A percentile compares a stretch with the other conserved stretches of the same genome.
Evolutionary conservation across 306 rosid species (phyloP).

Genomic region (Malus domestica): DNA sequence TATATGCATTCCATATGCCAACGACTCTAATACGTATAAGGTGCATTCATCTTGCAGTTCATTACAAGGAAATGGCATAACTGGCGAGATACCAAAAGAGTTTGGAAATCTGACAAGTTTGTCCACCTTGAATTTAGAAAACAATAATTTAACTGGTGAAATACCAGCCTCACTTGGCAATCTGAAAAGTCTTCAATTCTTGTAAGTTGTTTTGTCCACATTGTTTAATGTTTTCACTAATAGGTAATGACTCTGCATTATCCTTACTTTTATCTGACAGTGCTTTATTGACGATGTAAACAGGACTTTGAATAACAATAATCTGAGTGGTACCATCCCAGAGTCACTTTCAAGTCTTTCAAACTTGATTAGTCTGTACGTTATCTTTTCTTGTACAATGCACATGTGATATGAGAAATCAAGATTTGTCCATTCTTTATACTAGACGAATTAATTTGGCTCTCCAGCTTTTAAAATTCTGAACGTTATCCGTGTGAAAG

Average conservation of each 20-base stretch:
- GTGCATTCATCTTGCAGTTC: conserved; percentile 44
- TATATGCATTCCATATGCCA: not conserved
- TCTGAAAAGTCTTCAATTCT: conserved; percentile 64
- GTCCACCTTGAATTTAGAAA: conserved; percentile 66
- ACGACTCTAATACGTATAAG: conserved; percentile 4
- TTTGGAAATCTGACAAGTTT: conserved; percentile 66
- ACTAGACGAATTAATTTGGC: not conserved
- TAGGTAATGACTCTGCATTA: conserved; percentile 6
- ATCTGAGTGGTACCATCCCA: conserved; percentile 70
- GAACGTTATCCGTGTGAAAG: conserved; percentile 4
- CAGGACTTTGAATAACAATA: conserved; percentile 84
- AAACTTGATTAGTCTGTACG: conserved; percentile 67
- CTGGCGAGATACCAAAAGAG: conserved; percentile 71
- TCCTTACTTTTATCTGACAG: conserved; percentile 17
- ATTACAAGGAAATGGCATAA: conserved; percentile 77
- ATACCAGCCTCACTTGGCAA: conserved; percentile 82
- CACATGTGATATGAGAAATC: not conserved
- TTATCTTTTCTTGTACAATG: conserved; percentile 18
- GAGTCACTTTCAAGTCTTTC: conserved; percentile 61
- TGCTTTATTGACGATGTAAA: conserved; percentile 16
- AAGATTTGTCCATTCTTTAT: not conserved
- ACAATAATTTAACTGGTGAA: conserved; percentile 63
- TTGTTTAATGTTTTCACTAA: conserved; percentile 5
- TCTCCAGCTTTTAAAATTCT: conserved; percentile 18
- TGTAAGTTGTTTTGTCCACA: conserved; percentile 50